Conservation (phyloP, 2,329 filamentous ascomycete species). For the Microsporum canis region DNA sequence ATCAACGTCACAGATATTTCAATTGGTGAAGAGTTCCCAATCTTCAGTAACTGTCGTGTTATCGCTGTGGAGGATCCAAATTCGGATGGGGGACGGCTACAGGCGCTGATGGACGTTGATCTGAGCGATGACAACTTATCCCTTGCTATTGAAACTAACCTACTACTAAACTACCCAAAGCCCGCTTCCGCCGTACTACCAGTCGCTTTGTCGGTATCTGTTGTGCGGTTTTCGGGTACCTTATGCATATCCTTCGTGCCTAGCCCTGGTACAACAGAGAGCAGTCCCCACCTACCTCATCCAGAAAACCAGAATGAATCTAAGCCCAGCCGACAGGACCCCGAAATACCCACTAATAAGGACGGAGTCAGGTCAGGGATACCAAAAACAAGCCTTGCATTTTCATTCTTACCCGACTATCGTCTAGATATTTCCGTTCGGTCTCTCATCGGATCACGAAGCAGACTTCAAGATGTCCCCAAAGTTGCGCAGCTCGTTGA, state of each 20-base stretch:
- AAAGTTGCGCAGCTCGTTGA: slow-evolving; percentile 57
- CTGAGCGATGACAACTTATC: slow-evolving; percentile 86
- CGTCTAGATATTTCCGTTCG: slow-evolving; percentile 54
- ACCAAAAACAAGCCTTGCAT: slow-evolving; percentile 74
- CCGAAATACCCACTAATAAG: slow-evolving; percentile 1
- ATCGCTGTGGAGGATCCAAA: slow-evolving; percentile 59
- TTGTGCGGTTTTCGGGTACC: slow-evolving; percentile 90
- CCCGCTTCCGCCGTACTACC: slow-evolving; percentile 79
- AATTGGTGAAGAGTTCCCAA: slow-evolving; percentile 92
- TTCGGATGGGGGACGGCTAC: slow-evolving; percentile 61
- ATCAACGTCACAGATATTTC: slow-evolving; percentile 90
- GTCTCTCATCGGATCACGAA: slow-evolving; percentile 52
- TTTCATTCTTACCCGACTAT: slow-evolving; percentile 66
- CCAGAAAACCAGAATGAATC: background rate
- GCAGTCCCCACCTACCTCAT: slow-evolving; percentile 21
- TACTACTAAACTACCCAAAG: slow-evolving; percentile 90
- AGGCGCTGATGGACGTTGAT: slow-evolving; percentile 95
- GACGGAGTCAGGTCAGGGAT: slow-evolving; percentile 37
- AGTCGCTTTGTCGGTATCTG: slow-evolving; percentile 79
- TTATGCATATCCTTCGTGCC: slow-evolving; percentile 89
- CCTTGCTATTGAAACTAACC: slow-evolving; percentile 82
- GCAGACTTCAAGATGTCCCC: slow-evolving; percentile 52
- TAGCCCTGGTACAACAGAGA: slow-evolving; percentile 30
- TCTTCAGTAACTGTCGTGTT: slow-evolving; percentile 94
- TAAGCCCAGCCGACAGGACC: background rate